Evolutionary conservation across 1,284 basidiomycete genomes (phyloP), one percentile per base, ranked within the genome.

Genomic region (Clitocybe nebularis): DNA sequence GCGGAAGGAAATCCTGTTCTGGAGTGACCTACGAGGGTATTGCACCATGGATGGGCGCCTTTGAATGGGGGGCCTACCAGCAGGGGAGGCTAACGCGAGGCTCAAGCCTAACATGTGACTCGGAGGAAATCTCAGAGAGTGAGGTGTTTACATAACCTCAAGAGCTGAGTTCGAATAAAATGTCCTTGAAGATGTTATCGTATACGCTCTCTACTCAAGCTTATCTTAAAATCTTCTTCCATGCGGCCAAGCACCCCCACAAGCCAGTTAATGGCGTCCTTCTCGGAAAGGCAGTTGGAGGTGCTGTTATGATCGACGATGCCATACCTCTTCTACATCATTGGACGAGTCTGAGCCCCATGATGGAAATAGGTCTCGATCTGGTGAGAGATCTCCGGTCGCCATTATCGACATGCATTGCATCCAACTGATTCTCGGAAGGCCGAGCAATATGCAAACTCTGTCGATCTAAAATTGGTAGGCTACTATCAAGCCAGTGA

Each of bases 291-390:
- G 52, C 64, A 40, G 52, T 55, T 53, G 34, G 59, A 37, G 44
- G 46, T 20, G 54, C 57, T 2, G 69, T 84, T 24, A 58, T 61
- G 44, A 71, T 84, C 37, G 63, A 69, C 37, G 85, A 89, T 55
- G 72, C 78, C 3, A 68, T 89, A 24, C 85, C 85, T n/a, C 66
- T 89, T 23, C 69, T 87, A 37, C 87, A 89, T 57, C 79, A 86
- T 55, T 89, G 84, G 86, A 86, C 84, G 7, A 81, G 73, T 50
- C 66, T 89, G 40, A 84, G 80, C 47, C 81, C 83, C 2, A 84
- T 84, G 78, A 85, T 86, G 80, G 84, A 88, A 56, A 79, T 86
- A 47, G 86, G 84, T 9, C 67, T 89, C 36, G 81, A 84, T 51
- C 62, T 89, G 52, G 85, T 86, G 52, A 55, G 76, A 64, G 7